phyloP scores from a whole-genome alignment of 2,329 filamentous ascomycete species.

The Aspergillus novofumigatus region DNA sequence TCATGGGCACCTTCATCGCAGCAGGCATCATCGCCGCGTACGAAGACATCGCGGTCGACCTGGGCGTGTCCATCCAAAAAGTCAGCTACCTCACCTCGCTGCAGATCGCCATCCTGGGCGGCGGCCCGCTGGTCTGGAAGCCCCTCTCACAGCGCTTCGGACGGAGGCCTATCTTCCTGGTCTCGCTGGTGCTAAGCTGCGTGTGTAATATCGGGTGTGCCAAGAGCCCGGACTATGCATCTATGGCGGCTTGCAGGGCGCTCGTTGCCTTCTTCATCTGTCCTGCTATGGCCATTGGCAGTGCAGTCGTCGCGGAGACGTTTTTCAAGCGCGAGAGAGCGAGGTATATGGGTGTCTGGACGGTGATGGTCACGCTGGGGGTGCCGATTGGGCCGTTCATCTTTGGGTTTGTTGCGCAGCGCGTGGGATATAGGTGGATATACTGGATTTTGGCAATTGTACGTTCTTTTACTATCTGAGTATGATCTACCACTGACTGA shows the following conservation, averaged over 20 bases:
- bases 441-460: slow-evolving; percentile 57
- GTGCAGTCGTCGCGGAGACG: slow-evolving; percentile 54
- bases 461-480: slow-evolving; percentile 11
- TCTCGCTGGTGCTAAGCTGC: not conserved
- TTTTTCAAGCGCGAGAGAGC: slow-evolving; percentile 55
- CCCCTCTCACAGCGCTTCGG: not conserved
- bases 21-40: slow-evolving; percentile 55
- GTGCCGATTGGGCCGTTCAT: slow-evolving; percentile 40
- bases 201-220: slow-evolving; percentile 24
- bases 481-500: not conserved
- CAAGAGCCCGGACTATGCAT: slow-evolving; percentile 40
- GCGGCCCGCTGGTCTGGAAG: slow-evolving; percentile 34
- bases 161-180: slow-evolving; percentile 1
- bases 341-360: slow-evolving; percentile 57
- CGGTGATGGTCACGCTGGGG: slow-evolving; percentile 48
- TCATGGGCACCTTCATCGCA: slow-evolving; percentile 56
- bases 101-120: slow-evolving; percentile 52
- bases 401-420: slow-evolving; percentile 46
- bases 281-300: slow-evolving; percentile 51
- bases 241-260: slow-evolving; percentile 50
- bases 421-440: slow-evolving; percentile 56
- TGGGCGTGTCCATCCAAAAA: slow-evolving; percentile 46
- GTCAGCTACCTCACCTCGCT: slow-evolving; percentile 53
- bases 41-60: slow-evolving; percentile 47
- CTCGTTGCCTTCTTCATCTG: slow-evolving; percentile 54